Evolutionary conservation across 2,329 filamentous ascomycete species (phyloP).

Genomic region (Xylariomycetidae sp.): DNA sequence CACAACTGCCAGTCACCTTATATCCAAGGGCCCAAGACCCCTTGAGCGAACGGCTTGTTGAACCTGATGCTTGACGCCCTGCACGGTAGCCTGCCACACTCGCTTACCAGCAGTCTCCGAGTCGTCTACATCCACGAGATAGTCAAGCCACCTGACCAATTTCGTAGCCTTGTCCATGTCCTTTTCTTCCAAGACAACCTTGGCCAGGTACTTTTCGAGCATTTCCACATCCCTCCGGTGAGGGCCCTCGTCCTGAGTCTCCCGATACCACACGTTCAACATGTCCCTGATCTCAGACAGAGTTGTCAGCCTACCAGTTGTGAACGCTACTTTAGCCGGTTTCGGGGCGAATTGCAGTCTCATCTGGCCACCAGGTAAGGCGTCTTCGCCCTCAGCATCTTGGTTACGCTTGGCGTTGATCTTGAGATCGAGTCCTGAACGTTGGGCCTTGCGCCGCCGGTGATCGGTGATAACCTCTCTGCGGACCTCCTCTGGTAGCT

Average conservation of each 20-base stretch:
- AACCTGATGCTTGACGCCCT: conserved; percentile 41
- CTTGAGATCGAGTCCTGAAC: conserved; percentile 42
- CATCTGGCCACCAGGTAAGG: conserved; percentile 30
- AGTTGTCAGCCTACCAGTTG: conserved; percentile 34
- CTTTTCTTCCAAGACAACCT: conserved; percentile 68
- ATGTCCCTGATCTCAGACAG: conserved; percentile 63
- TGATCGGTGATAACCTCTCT: conserved; percentile 74
- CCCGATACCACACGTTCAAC: conserved; percentile 67
- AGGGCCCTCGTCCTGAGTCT: conserved; percentile 68
- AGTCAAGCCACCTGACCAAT: conserved; percentile 62
- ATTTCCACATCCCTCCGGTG: conserved; percentile 72
- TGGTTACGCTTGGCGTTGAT: conserved; percentile 12
- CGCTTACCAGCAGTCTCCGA: conserved; percentile 28
- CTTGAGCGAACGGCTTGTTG: conserved; percentile 50
- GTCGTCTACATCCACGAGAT: conserved; percentile 46
- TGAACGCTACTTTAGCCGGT: conserved; percentile 42
- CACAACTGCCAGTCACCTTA: conserved; percentile 21
- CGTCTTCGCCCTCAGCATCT: conserved; percentile 8
- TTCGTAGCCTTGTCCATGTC: conserved; percentile 70
- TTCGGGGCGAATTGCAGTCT: conserved; percentile 40
- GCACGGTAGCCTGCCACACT: conserved; percentile 41
- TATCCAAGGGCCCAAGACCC: conserved; percentile 50
- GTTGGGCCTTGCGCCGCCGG: conserved; percentile 54
- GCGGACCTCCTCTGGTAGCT: conserved; percentile 75
- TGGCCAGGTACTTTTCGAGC: conserved; percentile 64